Base-by-base conservation (phyloP, 305 asterid species). In the Lippia alba region DNA sequence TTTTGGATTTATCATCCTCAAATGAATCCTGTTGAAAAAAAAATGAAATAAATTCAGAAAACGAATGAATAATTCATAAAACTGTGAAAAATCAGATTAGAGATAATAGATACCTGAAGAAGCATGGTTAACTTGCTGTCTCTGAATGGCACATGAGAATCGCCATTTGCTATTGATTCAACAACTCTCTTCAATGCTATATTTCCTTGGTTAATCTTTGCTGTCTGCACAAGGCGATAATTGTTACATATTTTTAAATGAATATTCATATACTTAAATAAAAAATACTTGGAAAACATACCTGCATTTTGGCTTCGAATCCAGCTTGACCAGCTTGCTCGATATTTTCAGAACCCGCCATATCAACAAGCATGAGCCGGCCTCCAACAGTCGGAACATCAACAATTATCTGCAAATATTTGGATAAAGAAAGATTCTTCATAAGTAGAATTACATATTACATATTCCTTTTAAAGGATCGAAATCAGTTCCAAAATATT, bases 71-170 rank as follows among this genome's bases (percentile, higher is more conserved):
- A 34, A 51, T 54, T 49, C 50, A 57, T n/a, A 33, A 36, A 56
- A 73, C 55, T 16, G 20, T 56, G 56, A 63, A 32, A 50, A 53
- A 48, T 30, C 49, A 69, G 65, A 40, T 62, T 4, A 41, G 32
- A 2, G 56, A 69, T 15, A 34, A 56, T 19, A 20, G 18, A 30
- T 72, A 84, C 93, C 89, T 87, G 93, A 51, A 87, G 83, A 81
- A 87, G 93, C 93, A 87, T 87, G 17, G 93, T 87, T 45, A 87
- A 70, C 76, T 87, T 87, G 89, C 93, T 87, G 61, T 87, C 93
- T 61, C 93, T 85, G 51, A 87, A 87, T 1, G 93, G 91, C 33
- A 87, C 93, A 11, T 87, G 93, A 15, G 90, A 83, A 69, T 87
- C 93, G 7, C 93, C 89, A 61, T 87, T 85, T 9, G 93, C 91